Base-by-base conservation (phyloP, 2,329 filamentous ascomycete species). In the Venturia effusa region DNA sequence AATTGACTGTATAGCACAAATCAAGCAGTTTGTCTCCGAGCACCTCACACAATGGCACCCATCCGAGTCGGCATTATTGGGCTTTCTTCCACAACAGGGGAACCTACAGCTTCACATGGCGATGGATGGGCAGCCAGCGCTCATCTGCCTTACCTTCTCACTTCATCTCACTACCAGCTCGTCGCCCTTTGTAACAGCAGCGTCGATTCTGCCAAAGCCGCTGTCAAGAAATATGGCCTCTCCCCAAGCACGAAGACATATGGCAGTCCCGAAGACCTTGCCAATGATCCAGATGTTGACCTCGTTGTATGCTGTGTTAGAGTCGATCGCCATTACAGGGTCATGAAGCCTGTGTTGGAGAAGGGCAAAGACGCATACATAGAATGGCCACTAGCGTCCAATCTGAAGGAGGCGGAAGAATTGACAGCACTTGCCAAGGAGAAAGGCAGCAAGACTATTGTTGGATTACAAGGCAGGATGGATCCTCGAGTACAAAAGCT, bases 101-200 rank as follows among this genome's bases (percentile, higher is more conserved):
- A 76, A 74, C 72, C 24, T 68, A 69, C 4, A 51, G 51, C 10
- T 19, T 27, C 15, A 1, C 60, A n/a, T 48, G 60, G 60, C 5
- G 60, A n/a, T 48, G 60, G 60, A 37, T 51, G 41, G 60, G 60
- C 60, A 17, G 60, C 60, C 15, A 48, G 60, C 22, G 71, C 76
- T 5, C 78, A 80, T 64, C 68, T 80, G 0, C 74, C 72, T 0
- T 73, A 74, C 34, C 64, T 77, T 1, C 67, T 67, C 13, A 68
- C 69, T 2, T 71, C 71, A 1, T 61, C 72, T 3, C 70, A 74
- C 6, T 82, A 81, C 69, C 71, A 77, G 37, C 77, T 83, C 65
- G 75, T 76, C n/a, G 80, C 80, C 8, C 72, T 83, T 1, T 76
- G 78, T 67, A 83, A 83, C 70, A 78, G 77, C 22, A 77, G 73